Percentiles rank a stretch among this genome's conserved stretches.
phyloP scores from a whole-genome alignment of 768 basidiomycete species.

The Hericium alpestre region DNA sequence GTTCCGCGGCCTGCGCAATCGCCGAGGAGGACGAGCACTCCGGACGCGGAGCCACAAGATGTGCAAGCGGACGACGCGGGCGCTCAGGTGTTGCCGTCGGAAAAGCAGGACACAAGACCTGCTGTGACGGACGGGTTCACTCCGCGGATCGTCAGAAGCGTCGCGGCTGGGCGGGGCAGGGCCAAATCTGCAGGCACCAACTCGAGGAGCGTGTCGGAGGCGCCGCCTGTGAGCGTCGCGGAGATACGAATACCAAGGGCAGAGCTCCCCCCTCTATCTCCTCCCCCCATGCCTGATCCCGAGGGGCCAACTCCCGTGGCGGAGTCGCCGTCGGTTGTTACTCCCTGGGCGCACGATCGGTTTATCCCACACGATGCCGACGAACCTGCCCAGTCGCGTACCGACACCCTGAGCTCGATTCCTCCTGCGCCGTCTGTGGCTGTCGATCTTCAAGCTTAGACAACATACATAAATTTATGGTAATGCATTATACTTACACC shows the following conservation, averaged over 20 bases:
- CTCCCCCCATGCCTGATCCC: not conserved
- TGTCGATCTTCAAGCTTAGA: no score
- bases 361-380: no score
- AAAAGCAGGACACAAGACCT: conserved; percentile 10
- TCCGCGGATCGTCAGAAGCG: conserved; percentile 45
- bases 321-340: no score
- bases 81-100: conserved; percentile 10
- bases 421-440: no score
- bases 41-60: conserved; percentile 38
- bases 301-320: no score
- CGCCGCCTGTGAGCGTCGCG: not conserved
- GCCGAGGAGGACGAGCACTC: conserved; percentile 53
- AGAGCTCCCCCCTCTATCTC: no score
- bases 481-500: no score
- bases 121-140: conserved; percentile 19
- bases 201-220: conserved; percentile 2
- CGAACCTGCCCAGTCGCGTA: no score
- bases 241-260: no score
- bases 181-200: conserved; percentile 27
- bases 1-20: conserved; percentile 14
- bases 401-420: no score
- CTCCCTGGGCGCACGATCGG: no score
- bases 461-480: no score
- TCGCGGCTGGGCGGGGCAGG: conserved; percentile 31
- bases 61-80: not conserved